Evolutionary conservation across 192 early-diverging fungal genomes (phyloP).

Genomic region (Entomortierella chlamydospora): DNA sequence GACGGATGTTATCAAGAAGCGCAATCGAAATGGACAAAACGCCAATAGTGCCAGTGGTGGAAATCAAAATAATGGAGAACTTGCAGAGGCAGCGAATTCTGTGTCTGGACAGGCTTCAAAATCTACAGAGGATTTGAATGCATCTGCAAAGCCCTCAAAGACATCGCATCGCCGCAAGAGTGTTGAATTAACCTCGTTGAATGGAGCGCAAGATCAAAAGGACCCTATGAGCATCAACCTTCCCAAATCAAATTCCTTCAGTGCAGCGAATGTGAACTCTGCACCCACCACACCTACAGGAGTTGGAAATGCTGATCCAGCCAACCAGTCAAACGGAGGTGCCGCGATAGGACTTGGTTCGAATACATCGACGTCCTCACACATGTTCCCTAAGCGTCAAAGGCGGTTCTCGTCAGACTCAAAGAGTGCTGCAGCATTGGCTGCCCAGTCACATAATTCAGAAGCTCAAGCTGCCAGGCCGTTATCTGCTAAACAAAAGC

Average conservation of each 20-base stretch:
- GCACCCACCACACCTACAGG: constrained; percentile 43
- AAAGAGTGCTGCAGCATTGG: constrained; percentile 29
- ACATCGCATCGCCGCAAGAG: constrained; percentile 36
- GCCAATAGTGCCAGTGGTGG: constrained; percentile 10
- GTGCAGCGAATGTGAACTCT: constrained; percentile 7
- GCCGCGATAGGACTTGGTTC: background rate
- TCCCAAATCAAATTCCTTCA: constrained; percentile 12
- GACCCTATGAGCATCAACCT: constrained; percentile 26
- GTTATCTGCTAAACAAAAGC: constrained; percentile 42
- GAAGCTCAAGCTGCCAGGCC: constrained; percentile 26
- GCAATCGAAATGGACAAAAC: constrained; percentile 74
- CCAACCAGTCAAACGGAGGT: constrained; percentile 5
- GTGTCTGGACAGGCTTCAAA: constrained; percentile 13
- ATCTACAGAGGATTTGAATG: constrained; percentile 24
- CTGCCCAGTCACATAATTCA: constrained; percentile 27
- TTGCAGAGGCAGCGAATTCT: constrained; percentile 9
- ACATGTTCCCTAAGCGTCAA: constrained; percentile 52
- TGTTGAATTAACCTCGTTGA: constrained; percentile 29
- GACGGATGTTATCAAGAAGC: constrained; percentile 90
- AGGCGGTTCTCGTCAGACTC: constrained; percentile 56
- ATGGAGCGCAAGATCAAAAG: constrained; percentile 24
- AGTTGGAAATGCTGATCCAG: constrained; percentile 5
- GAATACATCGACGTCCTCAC: constrained; percentile 11
- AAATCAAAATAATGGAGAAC: constrained; percentile 10
- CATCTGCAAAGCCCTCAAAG: constrained; percentile 23